These are phyloP conservation scores for Pseudogymnoascus sp. DNA, from an alignment of 2,329 filamentous ascomycete genomes.

Conservation along the genomic window DNA sequence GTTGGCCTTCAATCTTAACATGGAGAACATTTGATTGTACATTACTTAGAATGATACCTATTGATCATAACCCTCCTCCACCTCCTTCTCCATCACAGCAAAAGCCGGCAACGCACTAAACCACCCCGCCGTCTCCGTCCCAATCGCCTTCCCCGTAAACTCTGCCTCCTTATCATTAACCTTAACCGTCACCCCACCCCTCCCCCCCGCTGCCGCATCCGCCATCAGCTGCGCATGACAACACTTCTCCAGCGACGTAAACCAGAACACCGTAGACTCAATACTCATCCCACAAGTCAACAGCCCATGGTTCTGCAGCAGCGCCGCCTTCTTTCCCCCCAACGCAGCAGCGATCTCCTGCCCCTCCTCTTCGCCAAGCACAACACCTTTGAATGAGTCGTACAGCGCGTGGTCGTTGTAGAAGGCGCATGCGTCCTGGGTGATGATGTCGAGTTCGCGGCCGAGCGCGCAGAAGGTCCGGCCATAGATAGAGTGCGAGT, in stretches of 20 bases:
- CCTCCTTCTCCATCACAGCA: constrained; percentile 59
- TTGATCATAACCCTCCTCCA: constrained; percentile 8
- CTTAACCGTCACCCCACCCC: constrained; percentile 58
- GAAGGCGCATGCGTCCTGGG: constrained; percentile 51
- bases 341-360: constrained; percentile 41
- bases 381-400: constrained; percentile 45
- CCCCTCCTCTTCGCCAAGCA: constrained; percentile 48
- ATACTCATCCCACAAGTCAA: constrained; percentile 45
- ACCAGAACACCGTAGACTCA: constrained; percentile 50
- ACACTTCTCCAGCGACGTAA: constrained; percentile 45
- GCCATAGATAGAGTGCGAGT: constrained; percentile 53
- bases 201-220: constrained; percentile 54
- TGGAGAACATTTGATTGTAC: not conserved
- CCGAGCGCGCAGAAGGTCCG: constrained; percentile 58
- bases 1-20: not conserved
- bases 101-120: constrained; percentile 68
- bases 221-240: constrained; percentile 46
- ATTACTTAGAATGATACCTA: not conserved
- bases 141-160: constrained; percentile 62
- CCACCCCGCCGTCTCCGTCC: constrained; percentile 56
- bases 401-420: constrained; percentile 39
- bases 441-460: constrained; percentile 51
- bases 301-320: constrained; percentile 51
- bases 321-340: constrained; percentile 44
- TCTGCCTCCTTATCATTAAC: constrained; percentile 62